phyloP scores from a whole-genome alignment of 1,284 basidiomycete genomes.

The Cryptococcus hybrid region DNA sequence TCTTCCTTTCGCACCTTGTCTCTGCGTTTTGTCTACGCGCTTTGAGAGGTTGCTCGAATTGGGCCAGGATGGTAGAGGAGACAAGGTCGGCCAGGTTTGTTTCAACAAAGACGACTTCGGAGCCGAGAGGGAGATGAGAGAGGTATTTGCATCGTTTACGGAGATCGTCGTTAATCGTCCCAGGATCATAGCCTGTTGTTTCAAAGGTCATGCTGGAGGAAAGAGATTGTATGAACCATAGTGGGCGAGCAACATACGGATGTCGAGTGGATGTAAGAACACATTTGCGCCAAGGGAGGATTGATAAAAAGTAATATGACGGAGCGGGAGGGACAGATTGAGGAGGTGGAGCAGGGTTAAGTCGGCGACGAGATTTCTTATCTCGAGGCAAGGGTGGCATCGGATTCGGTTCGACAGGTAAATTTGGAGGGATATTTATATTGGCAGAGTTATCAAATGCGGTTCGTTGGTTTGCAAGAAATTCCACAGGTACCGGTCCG shows the following conservation, averaged over 20 bases:
- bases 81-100: slow-evolving; percentile 77
- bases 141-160: slow-evolving; percentile 95
- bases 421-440: slow-evolving; percentile 37
- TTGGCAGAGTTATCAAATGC: slow-evolving; percentile 11
- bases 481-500: slow-evolving; percentile 16
- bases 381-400: slow-evolving; percentile 33
- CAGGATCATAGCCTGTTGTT: slow-evolving; percentile 69
- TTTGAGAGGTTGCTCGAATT: slow-evolving; percentile 75
- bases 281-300: slow-evolving; percentile 86
- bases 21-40: slow-evolving; percentile 68
- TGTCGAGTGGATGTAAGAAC: slow-evolving; percentile 94
- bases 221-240: slow-evolving; percentile 80
- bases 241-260: slow-evolving; percentile 84
- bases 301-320: slow-evolving; percentile 90
- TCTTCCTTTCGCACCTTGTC: slow-evolving; percentile 81
- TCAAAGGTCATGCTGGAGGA: slow-evolving; percentile 72
- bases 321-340: slow-evolving; percentile 33
- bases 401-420: slow-evolving; percentile 39
- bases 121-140: slow-evolving; percentile 83
- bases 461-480: slow-evolving; percentile 7
- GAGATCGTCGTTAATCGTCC: slow-evolving; percentile 77
- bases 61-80: slow-evolving; percentile 65
- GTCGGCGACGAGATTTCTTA: slow-evolving; percentile 21
- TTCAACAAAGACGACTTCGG: slow-evolving; percentile 93
- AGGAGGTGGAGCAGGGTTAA: slow-evolving; percentile 24